Evolutionary conservation across 164 flowering plant species (phyloP).

Genomic region (Litsea cubeba): DNA sequence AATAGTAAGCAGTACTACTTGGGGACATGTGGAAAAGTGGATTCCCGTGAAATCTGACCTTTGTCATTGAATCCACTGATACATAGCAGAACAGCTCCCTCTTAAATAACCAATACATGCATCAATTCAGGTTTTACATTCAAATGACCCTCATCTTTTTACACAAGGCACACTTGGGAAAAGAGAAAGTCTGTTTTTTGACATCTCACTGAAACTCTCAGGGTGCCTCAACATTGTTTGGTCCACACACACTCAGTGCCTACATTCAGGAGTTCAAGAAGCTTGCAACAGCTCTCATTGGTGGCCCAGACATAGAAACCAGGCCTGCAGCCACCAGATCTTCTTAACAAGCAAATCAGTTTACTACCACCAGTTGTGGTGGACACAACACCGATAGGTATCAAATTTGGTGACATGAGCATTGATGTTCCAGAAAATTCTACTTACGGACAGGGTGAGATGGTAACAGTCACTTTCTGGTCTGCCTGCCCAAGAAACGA

Average conservation of each 20-base stretch:
- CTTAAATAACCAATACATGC: no score
- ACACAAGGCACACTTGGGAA: no score
- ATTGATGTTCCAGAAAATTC: conserved; percentile 70
- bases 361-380: conserved; percentile 74
- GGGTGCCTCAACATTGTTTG: conserved; percentile 95
- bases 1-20: no score
- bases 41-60: no score
- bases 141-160: no score
- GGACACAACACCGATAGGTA: conserved; percentile 68
- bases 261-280: conserved; percentile 93
- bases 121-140: no score
- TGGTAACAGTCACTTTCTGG: conserved; percentile 68
- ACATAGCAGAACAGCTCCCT: no score
- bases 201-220: conserved; percentile 16
- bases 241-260: conserved; percentile 89
- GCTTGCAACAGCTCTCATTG: conserved; percentile 65
- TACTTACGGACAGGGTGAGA: conserved; percentile 65
- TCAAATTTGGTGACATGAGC: conserved; percentile 64
- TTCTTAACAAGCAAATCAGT: conserved; percentile 72
- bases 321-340: conserved; percentile 89
- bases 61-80: no score
- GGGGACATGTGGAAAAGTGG: no score
- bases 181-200: neutral
- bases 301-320: conserved; percentile 38
- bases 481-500: conserved; percentile 96